Base-by-base conservation (phyloP, 2,329 filamentous ascomycete genomes). In the Aspergillus chevalieri region DNA sequence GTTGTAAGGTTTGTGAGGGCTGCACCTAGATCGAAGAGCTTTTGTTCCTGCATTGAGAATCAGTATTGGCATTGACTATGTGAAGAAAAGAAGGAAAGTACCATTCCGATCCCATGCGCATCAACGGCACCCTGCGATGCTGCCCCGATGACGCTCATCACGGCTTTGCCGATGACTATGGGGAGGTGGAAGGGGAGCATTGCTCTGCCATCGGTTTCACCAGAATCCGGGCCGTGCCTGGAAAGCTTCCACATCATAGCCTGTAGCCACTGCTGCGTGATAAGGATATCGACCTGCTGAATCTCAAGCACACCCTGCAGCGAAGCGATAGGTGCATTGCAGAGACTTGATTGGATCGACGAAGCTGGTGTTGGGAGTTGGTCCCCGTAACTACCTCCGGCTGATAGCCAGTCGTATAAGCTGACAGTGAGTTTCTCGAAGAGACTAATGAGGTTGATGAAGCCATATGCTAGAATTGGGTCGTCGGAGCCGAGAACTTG, bases 101-200 rank as follows among this genome's bases (percentile, higher is more conserved):
- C 86, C 68, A 94, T 73, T 47, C 86, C 86, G 36, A 88, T 82
- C 24, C 85, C 85, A 55, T 92, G 78, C 2, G 91, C 75, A 55
- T 92, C 88, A 68, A 89, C 84, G 30, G 84, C 83, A 50, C 85
- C 80, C 46, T 84, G 83, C 0, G 86, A 86, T 59, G 93, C 89
- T 47, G 86, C 82, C 2, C 83, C 81, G 4, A 86, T 84, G 68
- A 91, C 82, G 7, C 78, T 78, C 55, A 81, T 74, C 12, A 87
- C 63, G 47, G 87, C 83, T 46, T 81, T 77, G 0, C 83, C 77
- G 52, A 87, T 78, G 47, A 83, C 74, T 9, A 84, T 75, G 1
- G 84, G 80, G 48, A 84, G 84, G 48, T 82, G 78, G 56, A 85
- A 86, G 0, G 82, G 79, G 52, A 85, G 75, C 43, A 80, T 78